These are phyloP conservation scores for Allium sativum DNA, from an alignment of 106 monocot species.

Conservation along the genomic window DNA sequence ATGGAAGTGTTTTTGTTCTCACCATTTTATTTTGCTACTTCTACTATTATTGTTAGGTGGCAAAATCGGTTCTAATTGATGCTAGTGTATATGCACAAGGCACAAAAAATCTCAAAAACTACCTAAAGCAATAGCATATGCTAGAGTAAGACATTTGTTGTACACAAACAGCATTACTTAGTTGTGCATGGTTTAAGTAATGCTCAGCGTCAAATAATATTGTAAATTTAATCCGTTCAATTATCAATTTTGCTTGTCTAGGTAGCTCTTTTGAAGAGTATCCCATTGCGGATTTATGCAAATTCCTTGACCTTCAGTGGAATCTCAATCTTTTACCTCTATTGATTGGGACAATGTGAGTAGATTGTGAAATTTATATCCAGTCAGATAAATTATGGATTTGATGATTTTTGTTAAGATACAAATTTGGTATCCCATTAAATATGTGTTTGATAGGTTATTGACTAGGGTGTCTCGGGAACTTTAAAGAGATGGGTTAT, in stretches of 20 bases:
- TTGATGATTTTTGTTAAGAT: too few species aligned
- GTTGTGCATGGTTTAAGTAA: background rate
- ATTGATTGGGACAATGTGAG: constrained; percentile 73
- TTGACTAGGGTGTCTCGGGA: too few species aligned
- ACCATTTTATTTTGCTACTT: too few species aligned
- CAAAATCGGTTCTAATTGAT: constrained; percentile 64
- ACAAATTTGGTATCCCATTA: too few species aligned
- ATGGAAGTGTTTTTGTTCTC: too few species aligned
- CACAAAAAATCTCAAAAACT: constrained; percentile 49
- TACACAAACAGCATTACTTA: background rate
- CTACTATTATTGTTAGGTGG: constrained; percentile 35
- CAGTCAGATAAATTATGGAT: too few species aligned
- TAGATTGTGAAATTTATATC: background rate
- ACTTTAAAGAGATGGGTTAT: too few species aligned
- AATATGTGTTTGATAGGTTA: too few species aligned
- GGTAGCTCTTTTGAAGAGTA: constrained; percentile 77
- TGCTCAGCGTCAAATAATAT: background rate
- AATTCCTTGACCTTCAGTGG: constrained; percentile 51
- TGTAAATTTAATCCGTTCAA: background rate
- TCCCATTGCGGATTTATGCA: constrained; percentile 61
- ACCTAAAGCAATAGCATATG: constrained; percentile 62
- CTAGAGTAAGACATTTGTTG: constrained; percentile 49
- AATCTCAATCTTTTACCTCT: constrained; percentile 19
- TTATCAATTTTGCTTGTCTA: constrained; percentile 14
- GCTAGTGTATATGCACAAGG: constrained; percentile 81